Conservation (phyloP, 768 basidiomycete species). For the Suillus discolor region DNA sequence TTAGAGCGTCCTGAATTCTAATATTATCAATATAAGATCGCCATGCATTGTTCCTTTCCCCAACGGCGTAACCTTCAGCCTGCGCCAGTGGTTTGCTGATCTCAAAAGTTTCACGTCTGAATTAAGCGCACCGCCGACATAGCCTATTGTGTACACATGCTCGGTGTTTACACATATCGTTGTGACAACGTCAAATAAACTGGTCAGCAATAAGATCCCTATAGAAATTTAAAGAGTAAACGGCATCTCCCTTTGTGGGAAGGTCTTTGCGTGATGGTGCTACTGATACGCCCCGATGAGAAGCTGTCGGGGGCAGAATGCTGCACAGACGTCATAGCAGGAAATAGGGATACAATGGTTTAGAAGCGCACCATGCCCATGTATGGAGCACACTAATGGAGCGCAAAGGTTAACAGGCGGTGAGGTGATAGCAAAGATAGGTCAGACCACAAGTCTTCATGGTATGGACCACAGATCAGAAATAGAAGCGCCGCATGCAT, state of each 20-base stretch:
- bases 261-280: slow-evolving; percentile 30
- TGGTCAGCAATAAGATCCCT: too few species aligned
- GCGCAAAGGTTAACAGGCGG: neutral
- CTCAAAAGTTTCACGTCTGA: too few species aligned
- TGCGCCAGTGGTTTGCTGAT: too few species aligned
- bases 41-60: slow-evolving; percentile 30
- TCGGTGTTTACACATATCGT: too few species aligned
- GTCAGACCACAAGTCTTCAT: neutral
- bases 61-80: neutral
- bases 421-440: slow-evolving; percentile 6
- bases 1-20: slow-evolving; percentile 9
- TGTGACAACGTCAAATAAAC: too few species aligned
- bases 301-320: too few species aligned
- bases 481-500: neutral
- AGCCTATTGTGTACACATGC: too few species aligned
- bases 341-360: neutral
- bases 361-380: neutral
- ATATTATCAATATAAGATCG: too few species aligned
- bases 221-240: too few species aligned
- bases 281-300: too few species aligned
- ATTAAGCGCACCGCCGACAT: too few species aligned
- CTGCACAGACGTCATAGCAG: too few species aligned
- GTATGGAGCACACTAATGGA: neutral
- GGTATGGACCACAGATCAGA: neutral
- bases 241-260: slow-evolving; percentile 46